phyloP scores from a whole-genome alignment of 352 stramenopile species.

The Achlya hypogyna region DNA sequence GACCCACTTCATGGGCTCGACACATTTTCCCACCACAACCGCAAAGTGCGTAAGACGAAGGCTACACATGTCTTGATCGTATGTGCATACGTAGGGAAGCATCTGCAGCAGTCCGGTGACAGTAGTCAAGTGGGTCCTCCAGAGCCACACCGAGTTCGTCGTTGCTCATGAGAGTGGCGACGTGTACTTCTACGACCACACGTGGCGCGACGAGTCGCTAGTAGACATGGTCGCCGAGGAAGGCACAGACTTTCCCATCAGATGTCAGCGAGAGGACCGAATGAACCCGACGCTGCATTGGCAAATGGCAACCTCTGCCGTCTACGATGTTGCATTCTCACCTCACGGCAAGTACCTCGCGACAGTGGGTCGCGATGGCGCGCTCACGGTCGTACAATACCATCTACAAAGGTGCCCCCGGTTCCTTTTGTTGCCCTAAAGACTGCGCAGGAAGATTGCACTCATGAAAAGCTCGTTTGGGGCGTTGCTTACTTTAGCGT shows the following conservation, averaged over 20 bases:
- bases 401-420: slow-evolving; percentile 5
- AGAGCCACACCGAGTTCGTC: slow-evolving; percentile 20
- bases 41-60: background rate
- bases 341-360: slow-evolving; percentile 19
- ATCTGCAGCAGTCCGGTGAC: slow-evolving; percentile 14
- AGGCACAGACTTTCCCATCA: slow-evolving; percentile 7
- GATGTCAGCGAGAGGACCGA: slow-evolving; percentile 15
- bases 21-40: slow-evolving; percentile 15
- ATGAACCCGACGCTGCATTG: slow-evolving; percentile 9
- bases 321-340: slow-evolving; percentile 15
- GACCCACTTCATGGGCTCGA: slow-evolving; percentile 18
- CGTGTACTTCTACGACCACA: slow-evolving; percentile 19
- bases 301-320: slow-evolving; percentile 1
- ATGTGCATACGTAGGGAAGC: background rate
- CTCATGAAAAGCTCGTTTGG: slow-evolving; percentile 19
- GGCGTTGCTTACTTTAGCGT: slow-evolving; percentile 3
- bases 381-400: slow-evolving; percentile 11
- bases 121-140: slow-evolving; percentile 7
- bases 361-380: background rate
- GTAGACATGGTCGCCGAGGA: slow-evolving; percentile 4
- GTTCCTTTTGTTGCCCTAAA: background rate
- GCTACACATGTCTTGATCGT: background rate
- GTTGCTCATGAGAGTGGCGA: slow-evolving; percentile 11
- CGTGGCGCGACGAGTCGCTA: slow-evolving; percentile 8
- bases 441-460: slow-evolving; percentile 8